Conservation (phyloP, 1,139 yeast genomes). For the Suhomyces chickasaworum region DNA sequence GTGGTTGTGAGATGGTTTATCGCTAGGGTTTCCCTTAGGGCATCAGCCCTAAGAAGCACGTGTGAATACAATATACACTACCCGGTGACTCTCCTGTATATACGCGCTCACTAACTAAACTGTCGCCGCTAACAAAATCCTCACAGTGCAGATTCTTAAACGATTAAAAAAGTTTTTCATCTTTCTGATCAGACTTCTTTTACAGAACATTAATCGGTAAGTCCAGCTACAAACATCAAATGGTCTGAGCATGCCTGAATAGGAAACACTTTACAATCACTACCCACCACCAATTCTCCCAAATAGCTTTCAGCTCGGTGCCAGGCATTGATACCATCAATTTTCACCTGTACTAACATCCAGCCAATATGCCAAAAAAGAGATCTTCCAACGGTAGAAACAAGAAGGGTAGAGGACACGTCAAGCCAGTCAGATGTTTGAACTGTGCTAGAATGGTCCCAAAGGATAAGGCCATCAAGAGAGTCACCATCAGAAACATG, state of each 20-base stretch:
- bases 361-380: conserved; percentile 95
- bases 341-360: conserved; percentile 26
- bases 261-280: background rate
- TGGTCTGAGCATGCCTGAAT: background rate
- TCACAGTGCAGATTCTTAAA: conserved; percentile 14
- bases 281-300: background rate
- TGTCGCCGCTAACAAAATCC: conserved; percentile 12
- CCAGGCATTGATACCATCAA: background rate
- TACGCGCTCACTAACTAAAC: conserved; percentile 6
- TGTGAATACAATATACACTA: background rate
- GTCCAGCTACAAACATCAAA: conserved; percentile 10
- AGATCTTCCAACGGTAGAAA: conserved; percentile 99
- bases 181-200: conserved; percentile 16
- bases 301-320: too few relatives aligned
- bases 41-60: conserved; percentile 8
- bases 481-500: conserved; percentile 99
- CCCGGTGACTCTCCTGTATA: background rate
- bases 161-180: conserved; percentile 18
- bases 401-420: conserved; percentile 99
- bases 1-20: too few relatives aligned
- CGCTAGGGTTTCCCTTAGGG: too few relatives aligned
- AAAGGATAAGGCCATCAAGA: conserved; percentile 99
- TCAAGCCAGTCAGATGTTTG: conserved; percentile 99
- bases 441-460: conserved; percentile 99
- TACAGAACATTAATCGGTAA: conserved; percentile 23